Conservation (phyloP, 2,329 filamentous ascomycete genomes). For the Spiromastix sp. region DNA sequence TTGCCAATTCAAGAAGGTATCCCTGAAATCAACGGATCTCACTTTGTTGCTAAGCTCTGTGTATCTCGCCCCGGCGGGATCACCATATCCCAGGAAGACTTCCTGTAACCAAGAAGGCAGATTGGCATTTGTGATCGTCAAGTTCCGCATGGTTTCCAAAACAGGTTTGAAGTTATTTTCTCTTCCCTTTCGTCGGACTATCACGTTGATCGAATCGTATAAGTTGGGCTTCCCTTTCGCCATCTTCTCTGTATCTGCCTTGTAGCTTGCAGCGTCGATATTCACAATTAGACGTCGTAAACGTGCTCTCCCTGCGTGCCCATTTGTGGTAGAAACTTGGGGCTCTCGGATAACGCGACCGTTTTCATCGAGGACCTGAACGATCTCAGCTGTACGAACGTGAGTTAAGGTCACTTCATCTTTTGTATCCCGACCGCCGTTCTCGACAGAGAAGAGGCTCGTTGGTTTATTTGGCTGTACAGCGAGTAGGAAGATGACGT, state of each 20-base stretch:
- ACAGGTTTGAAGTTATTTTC: constrained; percentile 98
- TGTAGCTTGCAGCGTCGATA: constrained; percentile 69
- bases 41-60: constrained; percentile 69
- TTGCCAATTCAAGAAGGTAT: constrained; percentile 93
- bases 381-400: constrained; percentile 73
- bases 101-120: constrained; percentile 90
- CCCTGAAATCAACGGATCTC: constrained; percentile 74
- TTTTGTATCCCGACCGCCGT: constrained; percentile 18
- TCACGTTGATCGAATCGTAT: constrained; percentile 74
- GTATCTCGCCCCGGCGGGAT: constrained; percentile 79
- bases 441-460: constrained; percentile 24
- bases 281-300: constrained; percentile 66
- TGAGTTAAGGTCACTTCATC: constrained; percentile 58
- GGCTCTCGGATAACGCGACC: constrained; percentile 59
- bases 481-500: constrained; percentile 78
- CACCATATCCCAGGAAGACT: constrained; percentile 94
- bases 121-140: constrained; percentile 75
- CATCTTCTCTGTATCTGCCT: constrained; percentile 59
- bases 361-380: constrained; percentile 78
- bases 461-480: constrained; percentile 49
- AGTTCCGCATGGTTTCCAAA: constrained; percentile 77
- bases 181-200: constrained; percentile 70
- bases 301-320: constrained; percentile 46
- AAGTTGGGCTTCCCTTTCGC: constrained; percentile 62
- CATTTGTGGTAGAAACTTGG: constrained; percentile 47